Conservation (phyloP, 495 filamentous ascomycete genomes). For the Hyphodiscus hymeniophilus region DNA sequence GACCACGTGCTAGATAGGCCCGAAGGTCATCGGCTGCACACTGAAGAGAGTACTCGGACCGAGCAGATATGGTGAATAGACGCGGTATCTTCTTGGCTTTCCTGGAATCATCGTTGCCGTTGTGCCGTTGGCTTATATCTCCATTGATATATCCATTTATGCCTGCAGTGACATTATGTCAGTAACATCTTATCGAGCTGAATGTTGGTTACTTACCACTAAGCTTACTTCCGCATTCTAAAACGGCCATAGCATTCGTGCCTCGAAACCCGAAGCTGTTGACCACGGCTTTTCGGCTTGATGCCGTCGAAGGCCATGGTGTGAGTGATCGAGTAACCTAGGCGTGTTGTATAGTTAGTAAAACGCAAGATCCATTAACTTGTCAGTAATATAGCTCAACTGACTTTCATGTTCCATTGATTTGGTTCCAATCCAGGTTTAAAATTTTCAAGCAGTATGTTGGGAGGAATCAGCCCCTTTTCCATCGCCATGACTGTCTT, state of each 20-base stretch:
- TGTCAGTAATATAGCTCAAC: not conserved
- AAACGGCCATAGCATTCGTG: slow-evolving; percentile 46
- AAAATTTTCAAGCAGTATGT: slow-evolving; percentile 38
- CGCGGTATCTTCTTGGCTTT: slow-evolving; percentile 39
- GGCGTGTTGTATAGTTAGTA: not conserved
- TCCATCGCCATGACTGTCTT: slow-evolving; percentile 51
- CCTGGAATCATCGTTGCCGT: not conserved
- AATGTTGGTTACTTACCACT: slow-evolving; percentile 9
- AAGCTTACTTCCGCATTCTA: slow-evolving; percentile 31
- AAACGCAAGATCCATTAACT: slow-evolving; percentile 15
- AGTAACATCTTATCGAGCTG: not conserved
- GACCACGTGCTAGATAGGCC: not conserved
- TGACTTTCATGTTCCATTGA: slow-evolving; percentile 7
- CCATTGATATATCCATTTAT: not conserved
- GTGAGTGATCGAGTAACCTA: slow-evolving; percentile 1
- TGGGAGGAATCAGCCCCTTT: slow-evolving; percentile 41
- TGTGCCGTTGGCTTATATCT: not conserved
- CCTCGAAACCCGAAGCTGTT: slow-evolving; percentile 56
- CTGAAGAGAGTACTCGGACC: not conserved
- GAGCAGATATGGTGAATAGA: not conserved
- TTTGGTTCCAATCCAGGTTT: slow-evolving; percentile 29
- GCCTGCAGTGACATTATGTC: not conserved
- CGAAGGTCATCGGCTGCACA: not conserved
- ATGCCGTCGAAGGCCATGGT: slow-evolving; percentile 15
- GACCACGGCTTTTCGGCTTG: slow-evolving; percentile 39